phyloP scores from a whole-genome alignment of 108 stramenopile species.

The Nitzschia sp. region DNA sequence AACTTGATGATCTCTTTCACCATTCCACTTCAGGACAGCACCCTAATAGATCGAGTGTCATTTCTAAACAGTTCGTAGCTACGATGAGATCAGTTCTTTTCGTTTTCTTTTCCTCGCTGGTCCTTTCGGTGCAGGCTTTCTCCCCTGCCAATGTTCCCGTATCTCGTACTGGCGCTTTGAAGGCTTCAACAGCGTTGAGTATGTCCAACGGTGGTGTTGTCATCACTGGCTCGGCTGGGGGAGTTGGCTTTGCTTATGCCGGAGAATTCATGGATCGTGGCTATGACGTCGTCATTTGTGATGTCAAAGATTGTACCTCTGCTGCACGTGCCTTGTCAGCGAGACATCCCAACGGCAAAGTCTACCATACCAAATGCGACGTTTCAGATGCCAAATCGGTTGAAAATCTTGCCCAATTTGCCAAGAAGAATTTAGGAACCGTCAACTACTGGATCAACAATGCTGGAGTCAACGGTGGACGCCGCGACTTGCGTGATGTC shows the following conservation, averaged over 20 bases:
- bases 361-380: conserved; percentile 87
- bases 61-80: too few species aligned
- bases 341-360: conserved; percentile 66
- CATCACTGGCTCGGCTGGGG: conserved; percentile 82
- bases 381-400: conserved; percentile 70
- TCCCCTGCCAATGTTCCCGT: conserved; percentile 5
- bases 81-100: conserved; percentile 7
- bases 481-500: conserved; percentile 79
- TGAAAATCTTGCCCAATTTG: conserved; percentile 68
- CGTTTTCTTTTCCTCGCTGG: conserved; percentile 11
- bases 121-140: conserved; percentile 6
- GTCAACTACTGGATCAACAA: conserved; percentile 93
- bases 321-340: conserved; percentile 72
- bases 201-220: conserved; percentile 70
- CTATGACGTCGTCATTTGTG: conserved; percentile 89
- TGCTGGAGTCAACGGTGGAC: conserved; percentile 90
- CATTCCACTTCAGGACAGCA: too few species aligned
- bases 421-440: conserved; percentile 82
- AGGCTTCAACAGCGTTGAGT: conserved; percentile 7
- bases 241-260: conserved; percentile 92
- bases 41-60: too few species aligned
- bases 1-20: background rate
- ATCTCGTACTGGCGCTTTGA: background rate
- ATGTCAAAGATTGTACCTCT: conserved; percentile 74
- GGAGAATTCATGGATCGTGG: conserved; percentile 91